Evolutionary conservation across 805 yeast genomes (phyloP).

Genomic region (Metschnikowia lochheadii): DNA sequence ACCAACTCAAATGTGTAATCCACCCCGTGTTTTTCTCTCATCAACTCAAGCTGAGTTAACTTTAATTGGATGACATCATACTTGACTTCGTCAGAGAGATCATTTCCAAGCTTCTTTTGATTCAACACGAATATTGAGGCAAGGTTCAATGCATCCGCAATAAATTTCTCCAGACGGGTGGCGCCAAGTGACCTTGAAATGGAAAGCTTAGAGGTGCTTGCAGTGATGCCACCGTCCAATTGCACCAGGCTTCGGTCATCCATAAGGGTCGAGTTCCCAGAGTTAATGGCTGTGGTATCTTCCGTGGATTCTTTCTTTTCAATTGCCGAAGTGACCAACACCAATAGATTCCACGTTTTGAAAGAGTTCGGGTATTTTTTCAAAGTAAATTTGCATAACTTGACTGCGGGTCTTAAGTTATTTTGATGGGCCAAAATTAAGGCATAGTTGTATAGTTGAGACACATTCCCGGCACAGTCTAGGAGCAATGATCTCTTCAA

Average conservation of each 20-base stretch:
- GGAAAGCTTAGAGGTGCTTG: background rate
- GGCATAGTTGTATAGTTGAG: constrained; percentile 41
- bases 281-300: constrained; percentile 1
- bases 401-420: constrained; percentile 40
- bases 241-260: background rate
- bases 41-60: constrained; percentile 68
- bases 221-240: background rate
- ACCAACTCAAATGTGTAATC: constrained; percentile 56
- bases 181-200: constrained; percentile 26
- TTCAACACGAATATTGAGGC: constrained; percentile 31
- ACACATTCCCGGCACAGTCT: constrained; percentile 31
- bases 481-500: constrained; percentile 36
- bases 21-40: constrained; percentile 57
- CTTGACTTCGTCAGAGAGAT: constrained; percentile 29
- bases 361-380: constrained; percentile 52
- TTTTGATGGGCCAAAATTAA: constrained; percentile 43
- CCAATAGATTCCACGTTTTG: constrained; percentile 64
- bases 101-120: constrained; percentile 23
- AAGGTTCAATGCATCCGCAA: constrained; percentile 47
- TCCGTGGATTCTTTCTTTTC: constrained; percentile 41
- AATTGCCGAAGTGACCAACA: constrained; percentile 57
- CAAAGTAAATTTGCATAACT: constrained; percentile 46
- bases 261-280: background rate
- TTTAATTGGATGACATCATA: constrained; percentile 63
- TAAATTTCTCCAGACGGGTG: constrained; percentile 45